phyloP scores from a whole-genome alignment of 441 rosid species.

The Geranium incanum region DNA sequence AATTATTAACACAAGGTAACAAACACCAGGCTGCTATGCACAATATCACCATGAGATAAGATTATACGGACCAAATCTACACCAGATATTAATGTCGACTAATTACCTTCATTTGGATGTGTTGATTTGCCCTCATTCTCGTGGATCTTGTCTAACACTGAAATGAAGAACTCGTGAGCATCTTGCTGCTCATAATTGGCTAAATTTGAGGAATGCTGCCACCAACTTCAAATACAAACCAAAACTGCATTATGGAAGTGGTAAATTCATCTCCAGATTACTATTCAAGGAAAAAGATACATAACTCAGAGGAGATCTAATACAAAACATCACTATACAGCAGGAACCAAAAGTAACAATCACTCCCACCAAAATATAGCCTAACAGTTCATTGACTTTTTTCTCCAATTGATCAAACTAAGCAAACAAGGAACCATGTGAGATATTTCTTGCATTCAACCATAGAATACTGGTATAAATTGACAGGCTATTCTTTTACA shows the following conservation, averaged over 20 bases:
- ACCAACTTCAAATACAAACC: conserved; percentile 61
- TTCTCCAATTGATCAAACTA: too few species aligned
- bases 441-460: not conserved
- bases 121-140: conserved; percentile 53
- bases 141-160: conserved; percentile 68
- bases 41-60: conserved; percentile 7
- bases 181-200: conserved; percentile 82
- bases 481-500: not conserved
- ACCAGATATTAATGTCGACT: conserved; percentile 13
- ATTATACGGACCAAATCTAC: conserved; percentile 15
- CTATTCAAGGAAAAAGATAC: conserved; percentile 15
- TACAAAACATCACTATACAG: conserved; percentile 13
- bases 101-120: conserved; percentile 49
- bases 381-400: not conserved
- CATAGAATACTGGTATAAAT: not conserved
- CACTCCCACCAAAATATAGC: not conserved
- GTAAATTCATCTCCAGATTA: conserved; percentile 19
- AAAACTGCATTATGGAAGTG: conserved; percentile 30
- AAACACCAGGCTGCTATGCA: not conserved
- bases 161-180: conserved; percentile 86
- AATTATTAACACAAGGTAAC: too few species aligned
- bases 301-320: conserved; percentile 18
- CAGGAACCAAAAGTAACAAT: conserved; percentile 7
- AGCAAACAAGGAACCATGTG: not conserved
- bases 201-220: conserved; percentile 72